Percentiles rank a stretch among this genome's conserved stretches.
Conservation (phyloP, 495 filamentous ascomycete species). For the Saxophila tyrrhenica region DNA sequence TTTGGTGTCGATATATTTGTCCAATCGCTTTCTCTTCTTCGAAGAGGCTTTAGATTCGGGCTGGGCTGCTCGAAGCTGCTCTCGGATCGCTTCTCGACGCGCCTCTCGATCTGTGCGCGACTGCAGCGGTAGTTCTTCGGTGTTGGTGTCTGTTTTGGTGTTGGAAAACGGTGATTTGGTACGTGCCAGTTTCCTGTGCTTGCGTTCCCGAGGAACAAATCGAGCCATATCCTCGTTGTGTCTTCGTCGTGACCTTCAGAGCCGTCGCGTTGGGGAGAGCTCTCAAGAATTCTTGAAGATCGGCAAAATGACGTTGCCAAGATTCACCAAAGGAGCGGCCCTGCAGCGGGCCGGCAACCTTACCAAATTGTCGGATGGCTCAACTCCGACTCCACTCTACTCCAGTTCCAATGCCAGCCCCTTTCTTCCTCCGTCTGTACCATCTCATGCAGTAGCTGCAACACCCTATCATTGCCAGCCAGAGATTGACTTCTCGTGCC, state of each 20-base stretch:
- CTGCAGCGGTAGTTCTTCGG: constrained; percentile 52
- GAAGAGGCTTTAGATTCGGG: constrained; percentile 54
- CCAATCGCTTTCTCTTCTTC: constrained; percentile 88
- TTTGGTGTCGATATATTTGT: constrained; percentile 97
- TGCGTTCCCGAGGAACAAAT: constrained; percentile 69
- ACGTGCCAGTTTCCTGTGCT: constrained; percentile 39
- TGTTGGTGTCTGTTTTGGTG: background rate
- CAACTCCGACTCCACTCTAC: too few species aligned
- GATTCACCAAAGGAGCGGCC: too few species aligned
- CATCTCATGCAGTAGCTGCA: too few species aligned
- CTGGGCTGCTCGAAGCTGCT: constrained; percentile 47
- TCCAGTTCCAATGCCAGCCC: too few species aligned
- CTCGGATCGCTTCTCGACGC: constrained; percentile 55
- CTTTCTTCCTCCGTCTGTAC: too few species aligned
- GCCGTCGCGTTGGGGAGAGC: background rate
- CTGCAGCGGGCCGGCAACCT: too few species aligned
- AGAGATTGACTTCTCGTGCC: too few species aligned
- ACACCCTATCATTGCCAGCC: too few species aligned
- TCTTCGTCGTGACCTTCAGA: background rate
- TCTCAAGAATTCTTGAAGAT: background rate
- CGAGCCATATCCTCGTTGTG: constrained; percentile 57
- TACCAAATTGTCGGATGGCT: too few species aligned
- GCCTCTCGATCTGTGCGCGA: constrained; percentile 57
- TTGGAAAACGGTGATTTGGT: background rate
- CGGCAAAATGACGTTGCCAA: too few species aligned